Evolutionary conservation across 2,329 filamentous ascomycete species (phyloP).

Genomic region (Alternaria arbusti): DNA sequence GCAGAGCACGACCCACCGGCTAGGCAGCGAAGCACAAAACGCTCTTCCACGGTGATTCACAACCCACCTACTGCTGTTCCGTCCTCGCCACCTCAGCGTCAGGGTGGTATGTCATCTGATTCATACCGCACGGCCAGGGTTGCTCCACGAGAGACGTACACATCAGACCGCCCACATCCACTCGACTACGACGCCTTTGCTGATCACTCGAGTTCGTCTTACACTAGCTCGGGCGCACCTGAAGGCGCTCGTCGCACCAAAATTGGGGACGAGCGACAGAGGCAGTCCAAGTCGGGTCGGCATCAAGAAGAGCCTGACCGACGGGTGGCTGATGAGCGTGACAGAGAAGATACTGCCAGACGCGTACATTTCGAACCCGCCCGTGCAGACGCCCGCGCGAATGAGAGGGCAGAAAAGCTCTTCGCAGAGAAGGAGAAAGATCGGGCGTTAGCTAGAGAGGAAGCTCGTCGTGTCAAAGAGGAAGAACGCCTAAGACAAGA

Average conservation of each 20-base stretch:
- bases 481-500: constrained; percentile 22
- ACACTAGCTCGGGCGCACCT: constrained; percentile 26
- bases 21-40: constrained; percentile 24
- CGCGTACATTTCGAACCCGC: constrained; percentile 37
- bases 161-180: constrained; percentile 18
- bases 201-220: constrained; percentile 26
- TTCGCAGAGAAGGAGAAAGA: constrained; percentile 29
- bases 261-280: constrained; percentile 26
- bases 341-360: constrained; percentile 27
- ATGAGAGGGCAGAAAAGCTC: constrained; percentile 28
- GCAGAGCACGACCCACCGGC: constrained; percentile 37
- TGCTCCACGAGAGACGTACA: constrained; percentile 23
- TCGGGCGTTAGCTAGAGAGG: constrained; percentile 24
- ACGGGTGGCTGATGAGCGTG: constrained; percentile 16
- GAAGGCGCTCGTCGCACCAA: constrained; percentile 31
- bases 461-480: constrained; percentile 24
- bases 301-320: constrained; percentile 35
- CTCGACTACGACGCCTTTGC: constrained; percentile 31
- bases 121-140: constrained; percentile 29
- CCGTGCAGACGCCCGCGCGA: constrained; percentile 28
- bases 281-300: constrained; percentile 24
- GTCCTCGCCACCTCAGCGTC: constrained; percentile 26
- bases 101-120: constrained; percentile 15
- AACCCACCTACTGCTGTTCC: constrained; percentile 25
- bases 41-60: constrained; percentile 38